These are phyloP conservation scores for Boletellus emodensis DNA, from an alignment of 768 basidiomycete species.

Conservation along the genomic window DNA sequence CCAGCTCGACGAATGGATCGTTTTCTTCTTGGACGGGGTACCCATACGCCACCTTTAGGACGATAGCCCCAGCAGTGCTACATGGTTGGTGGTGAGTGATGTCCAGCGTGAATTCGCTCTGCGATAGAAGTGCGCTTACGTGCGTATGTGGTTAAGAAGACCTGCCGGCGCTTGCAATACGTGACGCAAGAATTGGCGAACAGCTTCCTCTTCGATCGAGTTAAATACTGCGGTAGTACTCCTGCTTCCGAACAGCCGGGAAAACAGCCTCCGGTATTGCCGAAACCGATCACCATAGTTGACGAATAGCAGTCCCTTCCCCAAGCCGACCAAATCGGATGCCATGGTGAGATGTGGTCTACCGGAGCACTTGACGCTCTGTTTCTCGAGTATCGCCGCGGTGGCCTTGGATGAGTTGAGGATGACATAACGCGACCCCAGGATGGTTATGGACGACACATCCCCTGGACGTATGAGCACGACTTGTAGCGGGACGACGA, in stretches of 20 bases:
- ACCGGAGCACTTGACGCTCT: slow-evolving; percentile 49
- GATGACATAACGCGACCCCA: slow-evolving; percentile 47
- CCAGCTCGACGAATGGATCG: slow-evolving; percentile 35
- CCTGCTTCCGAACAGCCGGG: slow-evolving; percentile 10
- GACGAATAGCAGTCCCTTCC: slow-evolving; percentile 2
- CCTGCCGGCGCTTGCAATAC: slow-evolving; percentile 13
- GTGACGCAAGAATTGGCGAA: slow-evolving; percentile 14
- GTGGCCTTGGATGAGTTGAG: slow-evolving; percentile 45
- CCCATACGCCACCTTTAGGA: slow-evolving; percentile 41
- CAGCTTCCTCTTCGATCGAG: slow-evolving; percentile 18
- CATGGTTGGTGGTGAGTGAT: too few species aligned
- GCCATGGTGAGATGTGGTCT: slow-evolving; percentile 18
- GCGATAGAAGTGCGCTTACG: slow-evolving; percentile 4
- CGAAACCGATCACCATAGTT: slow-evolving; percentile 9
- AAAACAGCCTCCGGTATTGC: slow-evolving; percentile 11
- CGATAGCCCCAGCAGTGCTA: slow-evolving; percentile 21
- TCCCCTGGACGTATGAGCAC: slow-evolving; percentile 8
- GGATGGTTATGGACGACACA: slow-evolving; percentile 22
- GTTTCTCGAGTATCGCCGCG: slow-evolving; percentile 49
- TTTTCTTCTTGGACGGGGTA: slow-evolving; percentile 33
- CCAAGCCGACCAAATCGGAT: slow-evolving; percentile 18
- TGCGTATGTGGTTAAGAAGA: slow-evolving; percentile 19
- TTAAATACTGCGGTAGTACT: slow-evolving; percentile 6
- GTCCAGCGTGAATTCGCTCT: background rate
- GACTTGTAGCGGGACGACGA: background rate